Evolutionary conservation across 225 moss, liverwort and hornwort species (phyloP).

Genomic region (Asterella californica): DNA sequence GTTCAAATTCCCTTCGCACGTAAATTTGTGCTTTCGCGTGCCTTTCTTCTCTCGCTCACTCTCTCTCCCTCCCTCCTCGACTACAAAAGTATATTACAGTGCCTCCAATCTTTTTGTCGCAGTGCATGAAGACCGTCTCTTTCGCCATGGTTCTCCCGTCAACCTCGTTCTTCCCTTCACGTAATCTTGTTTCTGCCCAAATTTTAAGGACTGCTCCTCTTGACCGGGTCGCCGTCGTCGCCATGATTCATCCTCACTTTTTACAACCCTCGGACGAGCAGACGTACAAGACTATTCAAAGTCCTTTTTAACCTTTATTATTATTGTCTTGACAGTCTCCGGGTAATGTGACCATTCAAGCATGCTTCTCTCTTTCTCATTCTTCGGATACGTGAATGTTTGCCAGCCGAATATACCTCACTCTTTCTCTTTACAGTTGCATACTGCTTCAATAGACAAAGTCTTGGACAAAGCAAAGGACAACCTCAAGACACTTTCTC

Average conservation of each 20-base stretch:
- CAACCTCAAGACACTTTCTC: background rate
- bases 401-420: background rate
- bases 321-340: background rate
- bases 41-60: background rate
- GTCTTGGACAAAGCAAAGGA: background rate
- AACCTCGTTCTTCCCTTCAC: background rate
- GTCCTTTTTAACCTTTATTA: background rate
- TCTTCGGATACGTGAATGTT: background rate
- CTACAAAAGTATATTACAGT: too few relatives aligned
- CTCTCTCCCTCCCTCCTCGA: background rate
- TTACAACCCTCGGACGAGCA: background rate
- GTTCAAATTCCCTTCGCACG: background rate
- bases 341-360: background rate
- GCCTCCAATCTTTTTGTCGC: background rate
- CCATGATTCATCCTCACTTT: constrained; percentile 1
- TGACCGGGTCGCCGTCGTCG: background rate
- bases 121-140: constrained; percentile 1
- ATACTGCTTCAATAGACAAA: background rate
- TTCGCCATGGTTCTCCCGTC: constrained; percentile 2
- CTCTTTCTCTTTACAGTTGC: background rate
- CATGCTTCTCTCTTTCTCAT: background rate
- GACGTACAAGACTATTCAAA: background rate
- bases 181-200: background rate
- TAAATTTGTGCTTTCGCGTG: background rate
- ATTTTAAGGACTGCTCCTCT: background rate